A percentile compares a stretch with the other conserved stretches of the same genome.
These are phyloP conservation scores for Russula earlei DNA, from an alignment of 768 basidiomycete species.

Conservation along the genomic window DNA sequence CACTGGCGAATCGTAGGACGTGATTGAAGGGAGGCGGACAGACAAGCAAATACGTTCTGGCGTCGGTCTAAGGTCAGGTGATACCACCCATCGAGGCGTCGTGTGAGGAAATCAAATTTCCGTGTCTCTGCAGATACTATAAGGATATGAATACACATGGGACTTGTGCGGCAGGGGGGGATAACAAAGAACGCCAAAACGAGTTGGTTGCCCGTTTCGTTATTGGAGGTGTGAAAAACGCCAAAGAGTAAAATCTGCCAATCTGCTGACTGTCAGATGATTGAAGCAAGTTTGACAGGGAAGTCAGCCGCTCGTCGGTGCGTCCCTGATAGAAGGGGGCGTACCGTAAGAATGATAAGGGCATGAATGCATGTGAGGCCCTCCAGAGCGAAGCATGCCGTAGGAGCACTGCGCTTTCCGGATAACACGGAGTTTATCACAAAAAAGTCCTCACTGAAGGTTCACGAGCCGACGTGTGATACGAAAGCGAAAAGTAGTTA, in stretches of 20 bases:
- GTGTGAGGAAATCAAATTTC: no score
- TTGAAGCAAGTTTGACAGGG: not conserved
- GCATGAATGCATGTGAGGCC: no score
- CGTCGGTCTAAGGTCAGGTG: no score
- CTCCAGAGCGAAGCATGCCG: no score
- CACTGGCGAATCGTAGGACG: not conserved
- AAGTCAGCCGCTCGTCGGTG: not conserved
- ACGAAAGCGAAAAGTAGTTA: no score
- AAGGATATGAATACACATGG: not conserved
- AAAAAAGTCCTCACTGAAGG: no score
- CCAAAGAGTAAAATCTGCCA: not conserved
- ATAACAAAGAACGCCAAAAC: not conserved
- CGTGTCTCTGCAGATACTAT: no score
- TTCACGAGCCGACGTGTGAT: no score
- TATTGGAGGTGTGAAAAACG: not conserved
- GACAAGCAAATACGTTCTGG: no score
- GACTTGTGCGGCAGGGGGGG: not conserved
- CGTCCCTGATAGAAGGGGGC: not conserved
- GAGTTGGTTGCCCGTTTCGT: not conserved
- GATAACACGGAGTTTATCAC: no score
- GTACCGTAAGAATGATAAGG: not conserved
- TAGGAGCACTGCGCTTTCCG: no score
- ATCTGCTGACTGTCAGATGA: not conserved
- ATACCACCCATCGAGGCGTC: no score
- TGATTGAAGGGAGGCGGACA: not conserved